Evolutionary conservation across 768 basidiomycete genomes (phyloP), one percentile per base, ranked within the genome.

Genomic region (Pleurotus pulmonarius): DNA sequence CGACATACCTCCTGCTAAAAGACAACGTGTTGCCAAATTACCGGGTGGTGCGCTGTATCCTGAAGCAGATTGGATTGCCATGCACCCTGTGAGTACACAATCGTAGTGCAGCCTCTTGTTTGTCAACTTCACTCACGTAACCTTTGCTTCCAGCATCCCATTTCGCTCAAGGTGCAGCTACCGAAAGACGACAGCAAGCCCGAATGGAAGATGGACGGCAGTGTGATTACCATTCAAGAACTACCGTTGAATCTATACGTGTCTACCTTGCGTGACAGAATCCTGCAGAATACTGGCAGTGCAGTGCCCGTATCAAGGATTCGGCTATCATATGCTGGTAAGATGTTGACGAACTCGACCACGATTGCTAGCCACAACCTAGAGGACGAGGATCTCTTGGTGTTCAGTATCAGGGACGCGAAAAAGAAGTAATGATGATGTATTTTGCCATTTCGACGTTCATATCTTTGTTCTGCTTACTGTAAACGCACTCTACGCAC

Each of bases 191-290:
- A 87, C 1, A 83, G 86, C 34, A 94, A 91, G 67, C 88, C 94
- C 0, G 95, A 96, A 70, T 96, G 91, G 92, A 94, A 96, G 65
- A 76, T 97, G 54, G 85, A 96, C 64, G 95, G 94, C 0, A 79
- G 78, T 52, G 73, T 85, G 40, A 83, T 94, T 57, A 85, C 84
- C 8, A 79, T 99, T 56, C 80, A 85, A 1, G 93, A 97, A 56
- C 72, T 98, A 29, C 90, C 93, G 8, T 80, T 97, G 64, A 93
- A 83, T 56, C 73, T 93, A 45, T 74, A 95, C 45, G 89, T 98
- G 57, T 92, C 92, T 5, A 90, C 92, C 3, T 76, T 99, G 18
- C 87, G 96, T 41, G 95, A 98, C 68, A 86, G 93, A 54, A 91
- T 98, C 56, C 73, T 90, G 59, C 83, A 85, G 59, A 81, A 85